Evolutionary conservation across 495 filamentous ascomycete species (phyloP).

Genomic region (Penicillium steckii): DNA sequence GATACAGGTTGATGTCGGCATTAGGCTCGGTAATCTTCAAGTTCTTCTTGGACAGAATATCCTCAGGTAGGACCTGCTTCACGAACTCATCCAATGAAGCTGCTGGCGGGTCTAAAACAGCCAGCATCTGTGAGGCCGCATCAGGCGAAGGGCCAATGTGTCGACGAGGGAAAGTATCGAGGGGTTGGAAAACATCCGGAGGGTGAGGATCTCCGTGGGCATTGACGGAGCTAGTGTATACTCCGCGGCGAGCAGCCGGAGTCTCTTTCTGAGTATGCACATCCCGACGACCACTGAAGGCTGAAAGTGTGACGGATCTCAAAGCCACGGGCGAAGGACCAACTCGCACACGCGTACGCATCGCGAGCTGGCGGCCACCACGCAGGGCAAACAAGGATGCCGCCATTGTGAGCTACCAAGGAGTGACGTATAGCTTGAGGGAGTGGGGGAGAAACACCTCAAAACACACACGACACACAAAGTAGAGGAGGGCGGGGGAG

Average conservation of each 20-base stretch:
- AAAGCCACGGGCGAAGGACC: slow-evolving; percentile 30
- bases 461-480: slow-evolving; percentile 13
- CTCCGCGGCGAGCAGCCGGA: slow-evolving; percentile 30
- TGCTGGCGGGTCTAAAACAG: slow-evolving; percentile 72
- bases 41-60: slow-evolving; percentile 73
- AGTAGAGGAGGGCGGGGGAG: slow-evolving; percentile 21
- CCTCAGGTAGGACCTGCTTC: slow-evolving; percentile 75
- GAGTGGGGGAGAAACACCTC: slow-evolving; percentile 12
- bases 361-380: slow-evolving; percentile 41
- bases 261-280: slow-evolving; percentile 27
- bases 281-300: slow-evolving; percentile 28
- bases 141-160: slow-evolving; percentile 88
- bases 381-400: slow-evolving; percentile 44
- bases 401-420: slow-evolving; percentile 31
- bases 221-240: slow-evolving; percentile 41
- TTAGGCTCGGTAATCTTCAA: slow-evolving; percentile 41
- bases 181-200: slow-evolving; percentile 45
- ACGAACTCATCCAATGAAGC: slow-evolving; percentile 83
- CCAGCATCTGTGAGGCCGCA: slow-evolving; percentile 76
- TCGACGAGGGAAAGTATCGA: slow-evolving; percentile 75
- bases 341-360: slow-evolving; percentile 35
- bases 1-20: slow-evolving; percentile 39
- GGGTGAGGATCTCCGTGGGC: slow-evolving; percentile 46
- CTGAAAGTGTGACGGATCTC: slow-evolving; percentile 27
- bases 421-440: slow-evolving; percentile 16